A percentile compares a stretch with the other conserved stretches of the same genome.
Evolutionary conservation across 176 grass and related monocot species (phyloP).

Genomic region (Typha latifolia): DNA sequence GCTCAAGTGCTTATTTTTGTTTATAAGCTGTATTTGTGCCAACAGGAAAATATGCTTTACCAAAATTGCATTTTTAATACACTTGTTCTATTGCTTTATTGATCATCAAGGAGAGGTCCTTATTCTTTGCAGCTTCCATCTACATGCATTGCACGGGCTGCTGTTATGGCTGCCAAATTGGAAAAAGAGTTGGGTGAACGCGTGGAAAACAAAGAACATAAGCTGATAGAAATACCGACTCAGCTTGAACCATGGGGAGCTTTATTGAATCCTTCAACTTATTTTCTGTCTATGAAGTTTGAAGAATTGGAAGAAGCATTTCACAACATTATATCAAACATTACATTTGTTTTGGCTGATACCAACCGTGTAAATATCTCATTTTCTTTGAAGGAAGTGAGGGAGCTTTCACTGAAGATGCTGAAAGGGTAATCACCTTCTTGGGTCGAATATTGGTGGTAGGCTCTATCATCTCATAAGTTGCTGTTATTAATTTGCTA

Average conservation of each 20-base stretch:
- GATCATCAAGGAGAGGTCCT: conserved; percentile 1
- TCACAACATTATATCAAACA: conserved; percentile 22
- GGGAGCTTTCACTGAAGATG: conserved; percentile 33
- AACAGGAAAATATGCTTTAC: neutral
- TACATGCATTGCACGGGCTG: conserved; percentile 58
- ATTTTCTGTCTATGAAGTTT: conserved; percentile 11
- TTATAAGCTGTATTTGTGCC: neutral
- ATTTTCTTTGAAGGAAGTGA: conserved; percentile 40
- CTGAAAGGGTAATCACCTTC: conserved; percentile 19
- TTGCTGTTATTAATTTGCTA: too few species aligned
- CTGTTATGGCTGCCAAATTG: conserved; percentile 62
- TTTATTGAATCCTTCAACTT: neutral
- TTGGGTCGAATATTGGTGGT: neutral
- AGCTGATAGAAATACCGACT: neutral
- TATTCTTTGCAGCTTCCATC: conserved; percentile 54
- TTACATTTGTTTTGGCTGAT: conserved; percentile 25
- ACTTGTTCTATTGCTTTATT: neutral
- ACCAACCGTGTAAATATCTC: conserved; percentile 4
- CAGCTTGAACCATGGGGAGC: conserved; percentile 5
- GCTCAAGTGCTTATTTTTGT: neutral
- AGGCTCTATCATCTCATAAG: too few species aligned
- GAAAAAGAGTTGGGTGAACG: conserved; percentile 44
- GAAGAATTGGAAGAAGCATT: conserved; percentile 40
- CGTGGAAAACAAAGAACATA: conserved; percentile 22
- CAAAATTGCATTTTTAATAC: neutral